A percentile compares a stretch with the other conserved stretches of the same genome.
phyloP scores from a whole-genome alignment of 768 basidiomycete species.

The Serendipita indica region DNA sequence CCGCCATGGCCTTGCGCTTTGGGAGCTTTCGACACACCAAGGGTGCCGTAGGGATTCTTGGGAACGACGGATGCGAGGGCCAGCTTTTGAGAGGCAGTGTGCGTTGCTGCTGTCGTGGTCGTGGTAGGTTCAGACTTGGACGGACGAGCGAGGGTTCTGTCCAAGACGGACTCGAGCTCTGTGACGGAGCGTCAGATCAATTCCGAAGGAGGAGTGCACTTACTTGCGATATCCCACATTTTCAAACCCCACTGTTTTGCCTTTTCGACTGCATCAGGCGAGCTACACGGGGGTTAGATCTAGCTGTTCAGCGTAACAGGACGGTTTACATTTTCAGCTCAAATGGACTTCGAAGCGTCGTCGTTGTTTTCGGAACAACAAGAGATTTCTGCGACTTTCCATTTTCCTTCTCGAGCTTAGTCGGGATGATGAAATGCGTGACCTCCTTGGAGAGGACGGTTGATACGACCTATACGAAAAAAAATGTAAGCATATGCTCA shows the following conservation, averaged over 20 bases:
- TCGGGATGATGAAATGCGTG: constrained; percentile 67
- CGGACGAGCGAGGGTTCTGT: not conserved
- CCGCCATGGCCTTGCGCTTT: not conserved
- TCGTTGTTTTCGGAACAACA: not conserved
- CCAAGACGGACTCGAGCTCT: constrained; percentile 4
- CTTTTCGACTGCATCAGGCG: constrained; percentile 1
- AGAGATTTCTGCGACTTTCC: not conserved
- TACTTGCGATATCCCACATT: not conserved
- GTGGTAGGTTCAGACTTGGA: not conserved
- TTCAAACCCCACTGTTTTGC: not conserved
- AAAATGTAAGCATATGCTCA: constrained; percentile 1
- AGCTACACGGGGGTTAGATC: not conserved
- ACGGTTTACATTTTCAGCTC: not conserved
- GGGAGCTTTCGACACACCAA: not conserved
- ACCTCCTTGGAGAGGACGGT: constrained; percentile 77
- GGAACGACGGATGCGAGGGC: not conserved
- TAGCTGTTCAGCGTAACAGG: too few relatives aligned
- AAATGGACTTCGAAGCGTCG: not conserved
- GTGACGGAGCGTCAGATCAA: not conserved
- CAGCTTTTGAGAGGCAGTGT: not conserved
- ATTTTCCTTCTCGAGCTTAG: constrained; percentile 20
- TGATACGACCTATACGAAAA: constrained; percentile 48
- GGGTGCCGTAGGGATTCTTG: not conserved
- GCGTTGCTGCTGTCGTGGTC: not conserved
- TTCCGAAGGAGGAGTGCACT: not conserved